A percentile compares a stretch with the other conserved stretches of the same genome.
Conservation (phyloP, 129 eudicot genomes). For the Chrysanthemum seticuspe region DNA sequence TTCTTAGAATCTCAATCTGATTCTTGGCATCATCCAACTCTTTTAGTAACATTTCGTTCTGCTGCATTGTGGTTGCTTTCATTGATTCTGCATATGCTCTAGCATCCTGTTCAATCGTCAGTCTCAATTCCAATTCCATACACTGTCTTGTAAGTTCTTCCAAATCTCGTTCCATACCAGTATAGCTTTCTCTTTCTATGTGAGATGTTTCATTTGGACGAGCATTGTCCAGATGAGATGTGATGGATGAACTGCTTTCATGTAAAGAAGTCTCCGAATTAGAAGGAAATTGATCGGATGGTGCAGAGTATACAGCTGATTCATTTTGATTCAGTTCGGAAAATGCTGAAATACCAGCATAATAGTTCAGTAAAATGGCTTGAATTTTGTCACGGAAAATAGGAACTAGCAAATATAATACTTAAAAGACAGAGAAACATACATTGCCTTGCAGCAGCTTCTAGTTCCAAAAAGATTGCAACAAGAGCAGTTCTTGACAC, state of each 20-base stretch:
- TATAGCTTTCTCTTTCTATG: conserved; percentile 47
- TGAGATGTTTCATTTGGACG: background rate
- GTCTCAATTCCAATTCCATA: conserved; percentile 56
- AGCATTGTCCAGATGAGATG: conserved; percentile 39
- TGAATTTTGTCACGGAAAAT: background rate
- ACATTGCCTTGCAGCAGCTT: conserved; percentile 86
- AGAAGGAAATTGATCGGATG: conserved; percentile 31
- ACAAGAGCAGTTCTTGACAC: conserved; percentile 76
- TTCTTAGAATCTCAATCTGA: conserved; percentile 45
- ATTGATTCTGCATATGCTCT: conserved; percentile 40
- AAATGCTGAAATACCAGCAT: conserved; percentile 55
- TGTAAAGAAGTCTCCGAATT: conserved; percentile 29
- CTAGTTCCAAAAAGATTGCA: conserved; percentile 83
- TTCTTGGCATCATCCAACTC: conserved; percentile 53
- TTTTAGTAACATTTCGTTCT: conserved; percentile 52
- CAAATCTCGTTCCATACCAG: conserved; percentile 57
- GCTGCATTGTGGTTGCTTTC: conserved; percentile 36
- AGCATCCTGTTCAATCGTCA: conserved; percentile 69
- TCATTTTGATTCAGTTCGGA: conserved; percentile 40
- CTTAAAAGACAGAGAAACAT: conserved; percentile 40
- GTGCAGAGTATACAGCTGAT: conserved; percentile 33
- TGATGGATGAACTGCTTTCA: conserved; percentile 34
- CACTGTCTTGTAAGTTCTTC: conserved; percentile 67
- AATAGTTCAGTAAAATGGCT: conserved; percentile 17
- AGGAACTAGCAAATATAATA: background rate